Percentiles rank a stretch among this genome's conserved stretches.
Conservation (phyloP, 2,329 filamentous ascomycete species). For the Chrysoporthe cubensis region DNA sequence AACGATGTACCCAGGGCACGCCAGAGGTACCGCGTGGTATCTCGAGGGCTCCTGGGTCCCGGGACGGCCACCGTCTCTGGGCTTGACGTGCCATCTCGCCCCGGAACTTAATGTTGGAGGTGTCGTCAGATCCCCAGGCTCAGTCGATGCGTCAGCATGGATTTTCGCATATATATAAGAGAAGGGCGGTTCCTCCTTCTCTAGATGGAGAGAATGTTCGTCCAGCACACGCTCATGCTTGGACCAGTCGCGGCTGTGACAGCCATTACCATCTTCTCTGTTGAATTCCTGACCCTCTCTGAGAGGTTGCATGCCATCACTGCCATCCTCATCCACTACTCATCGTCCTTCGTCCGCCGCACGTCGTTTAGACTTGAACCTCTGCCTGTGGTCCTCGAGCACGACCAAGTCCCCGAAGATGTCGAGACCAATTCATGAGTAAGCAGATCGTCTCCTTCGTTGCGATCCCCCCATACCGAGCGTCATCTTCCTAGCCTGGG, state of each 20-base stretch:
- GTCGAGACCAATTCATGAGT: not conserved
- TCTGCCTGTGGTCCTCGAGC: not conserved
- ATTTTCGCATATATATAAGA: too few species aligned
- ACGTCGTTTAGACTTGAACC: not conserved
- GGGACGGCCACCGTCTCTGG: too few species aligned
- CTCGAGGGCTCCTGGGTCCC: too few species aligned
- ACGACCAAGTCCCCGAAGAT: not conserved
- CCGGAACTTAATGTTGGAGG: too few species aligned
- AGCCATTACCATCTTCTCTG: not conserved
- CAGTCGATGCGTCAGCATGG: too few species aligned
- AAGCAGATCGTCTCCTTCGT: not conserved
- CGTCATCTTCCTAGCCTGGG: too few species aligned
- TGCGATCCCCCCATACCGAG: not conserved
- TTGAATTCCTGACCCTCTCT: not conserved
- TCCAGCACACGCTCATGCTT: not conserved
- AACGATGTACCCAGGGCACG: too few species aligned
- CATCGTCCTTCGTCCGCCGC: not conserved
- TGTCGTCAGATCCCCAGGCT: too few species aligned
- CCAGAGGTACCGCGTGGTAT: too few species aligned
- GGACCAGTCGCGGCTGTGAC: not conserved
- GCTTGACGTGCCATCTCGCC: too few species aligned
- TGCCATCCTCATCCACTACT: not conserved
- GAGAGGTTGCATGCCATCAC: not conserved
- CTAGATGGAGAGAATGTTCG: not conserved
- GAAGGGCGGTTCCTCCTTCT: not conserved